These are phyloP conservation scores for Barnettozyma wickerhamii DNA, from an alignment of 805 yeast species.

Conservation along the genomic window DNA sequence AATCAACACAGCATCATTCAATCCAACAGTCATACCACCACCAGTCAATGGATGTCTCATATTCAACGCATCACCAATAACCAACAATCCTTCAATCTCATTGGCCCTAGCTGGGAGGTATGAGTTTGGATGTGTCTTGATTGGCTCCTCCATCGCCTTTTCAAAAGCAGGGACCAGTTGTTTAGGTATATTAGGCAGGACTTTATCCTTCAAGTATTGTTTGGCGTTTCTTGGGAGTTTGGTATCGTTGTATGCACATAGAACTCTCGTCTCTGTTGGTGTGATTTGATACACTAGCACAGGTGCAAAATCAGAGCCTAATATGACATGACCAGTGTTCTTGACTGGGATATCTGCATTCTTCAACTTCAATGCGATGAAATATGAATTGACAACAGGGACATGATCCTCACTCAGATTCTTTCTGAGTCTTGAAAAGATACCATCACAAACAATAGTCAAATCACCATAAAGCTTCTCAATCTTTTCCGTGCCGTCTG, in stretches of 20 bases:
- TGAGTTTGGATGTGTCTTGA: conserved; percentile 91
- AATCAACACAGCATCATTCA: conserved; percentile 74
- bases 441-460: conserved; percentile 87
- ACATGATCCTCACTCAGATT: conserved; percentile 55
- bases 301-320: conserved; percentile 79
- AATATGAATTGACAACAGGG: conserved; percentile 76
- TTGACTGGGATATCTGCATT: conserved; percentile 74
- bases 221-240: conserved; percentile 70
- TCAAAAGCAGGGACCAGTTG: conserved; percentile 61
- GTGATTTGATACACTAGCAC: conserved; percentile 85
- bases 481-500: conserved; percentile 36
- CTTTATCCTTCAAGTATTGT: conserved; percentile 53
- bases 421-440: conserved; percentile 86
- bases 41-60: conserved; percentile 99
- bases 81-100: conserved; percentile 66
- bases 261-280: conserved; percentile 75
- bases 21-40: conserved; percentile 98
- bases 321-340: conserved; percentile 82
- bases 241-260: conserved; percentile 78
- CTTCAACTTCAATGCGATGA: conserved; percentile 74
- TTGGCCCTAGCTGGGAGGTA: conserved; percentile 77
- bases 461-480: conserved; percentile 53
- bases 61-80: conserved; percentile 90
- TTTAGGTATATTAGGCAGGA: conserved; percentile 67
- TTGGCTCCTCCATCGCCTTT: conserved; percentile 55